Evolutionary conservation across 2,329 filamentous ascomycete species (phyloP), one percentile per base, ranked within the genome.

Genomic region (Dichotomopilus funicola): DNA sequence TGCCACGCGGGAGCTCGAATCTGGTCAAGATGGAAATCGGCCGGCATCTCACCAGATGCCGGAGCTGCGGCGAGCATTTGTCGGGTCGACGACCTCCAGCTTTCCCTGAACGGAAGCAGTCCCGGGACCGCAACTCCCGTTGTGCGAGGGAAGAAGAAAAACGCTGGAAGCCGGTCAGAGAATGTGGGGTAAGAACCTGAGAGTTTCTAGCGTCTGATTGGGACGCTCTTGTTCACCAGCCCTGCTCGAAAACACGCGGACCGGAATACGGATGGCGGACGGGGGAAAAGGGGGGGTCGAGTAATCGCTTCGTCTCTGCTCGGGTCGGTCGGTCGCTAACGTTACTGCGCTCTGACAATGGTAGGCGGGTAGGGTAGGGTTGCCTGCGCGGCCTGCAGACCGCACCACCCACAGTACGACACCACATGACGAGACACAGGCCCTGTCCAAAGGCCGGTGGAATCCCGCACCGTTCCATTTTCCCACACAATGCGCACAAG

Each of bases 381-480:
- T 27, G 19, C 19, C 19, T 27, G 19, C 19, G 19, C 19, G 19
- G 19, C 19, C 19, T 27, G 19, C 19, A 27, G 19, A 27, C 19
- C 19, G 19, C 19, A 27, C 19, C 19, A 27, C 19, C 19, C 44
- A 33, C 35, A 33, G 12, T 36, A 49, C 33, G 13, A 38, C 44
- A 47, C 44, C 44, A 47, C 44, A 48, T 48, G 36, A 49, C 36
- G 37, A 13, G 41, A 11, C n/a, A 13, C 31, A n/a, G n/a, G 36
- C 47, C 37, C 33, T 9, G 35, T 41, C 47, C 27, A 27, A 41
- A 42, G 38, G 36, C 34, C 36, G 49, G 12, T 34, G 33, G 38
- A 50, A 42, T 50, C 38, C 49, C 49, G 49, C 49, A 51, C 49
- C 49, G 40, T 36, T 44, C 40, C 40, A 33, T 31, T 19, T 36